Evolutionary conservation across 495 filamentous ascomycete genomes (phyloP), one percentile per base, ranked within the genome.

Genomic region (Penicillium malachiteum): DNA sequence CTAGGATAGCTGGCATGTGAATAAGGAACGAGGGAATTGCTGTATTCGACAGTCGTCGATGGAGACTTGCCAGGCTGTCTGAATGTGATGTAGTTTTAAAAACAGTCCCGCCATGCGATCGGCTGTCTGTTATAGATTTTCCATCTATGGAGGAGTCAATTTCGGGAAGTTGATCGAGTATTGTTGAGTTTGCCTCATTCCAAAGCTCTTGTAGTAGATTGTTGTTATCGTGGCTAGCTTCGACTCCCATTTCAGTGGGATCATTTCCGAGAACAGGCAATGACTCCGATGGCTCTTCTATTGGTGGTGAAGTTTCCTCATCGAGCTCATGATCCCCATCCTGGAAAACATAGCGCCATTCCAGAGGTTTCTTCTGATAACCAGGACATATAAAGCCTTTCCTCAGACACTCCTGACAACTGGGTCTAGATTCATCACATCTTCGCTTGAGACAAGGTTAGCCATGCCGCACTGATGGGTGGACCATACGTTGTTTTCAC

Each of bases 271-370:
- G 26, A 13, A 35, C 32, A 26, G 13, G 39, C 10, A 49, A 41
- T 6, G 44, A 48, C 14, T 33, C 30, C 8, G 47, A 32, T 21
- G 46, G 8, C 10, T 31, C 31, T 13, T 26, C 37, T 5, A 16
- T 17, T n/a, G 39, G 39, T 10, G 46, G 46, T 8, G 33, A 42
- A 13, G 17, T 46, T 16, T 26, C 17, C 21, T 44, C 30, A 13
- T 35, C 26, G 14, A 38, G 43, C 37, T 12, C 40, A 7, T 50
- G 47, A 34, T 55, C 59, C 33, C 31, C 41, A 8, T 60, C 60
- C 39, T 64, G 55, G 37, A 64, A 66, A 17, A 61, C 64, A 56
- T 66, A 54, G 39, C 64, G 60, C 64, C 64, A 66, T 35, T 66
- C 48, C 10, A 66, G 54, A 18, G 49, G 55, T 34, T 60, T 59